phyloP scores from a whole-genome alignment of 495 filamentous ascomycete genomes.

The Penicillium dipodomyicola region DNA sequence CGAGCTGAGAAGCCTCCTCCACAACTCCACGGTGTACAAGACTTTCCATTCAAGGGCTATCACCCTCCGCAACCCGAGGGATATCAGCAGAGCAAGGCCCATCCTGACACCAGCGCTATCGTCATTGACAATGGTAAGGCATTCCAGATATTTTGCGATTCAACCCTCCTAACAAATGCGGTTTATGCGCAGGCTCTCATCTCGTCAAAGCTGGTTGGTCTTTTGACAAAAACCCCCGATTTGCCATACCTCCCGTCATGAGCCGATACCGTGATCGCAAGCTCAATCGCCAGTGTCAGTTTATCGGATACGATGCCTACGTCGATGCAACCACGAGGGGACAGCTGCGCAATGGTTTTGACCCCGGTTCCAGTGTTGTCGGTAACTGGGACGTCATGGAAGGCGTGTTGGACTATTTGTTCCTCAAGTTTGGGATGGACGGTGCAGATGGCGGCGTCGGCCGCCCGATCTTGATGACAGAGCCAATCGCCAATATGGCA shows the following conservation, averaged over 20 bases:
- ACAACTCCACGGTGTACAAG: conserved; percentile 55
- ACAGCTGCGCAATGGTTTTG: conserved; percentile 87
- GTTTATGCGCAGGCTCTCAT: conserved; percentile 64
- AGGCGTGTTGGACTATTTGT: conserved; percentile 85
- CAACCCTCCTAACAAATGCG: background rate
- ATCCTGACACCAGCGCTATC: conserved; percentile 65
- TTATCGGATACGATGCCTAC: conserved; percentile 88
- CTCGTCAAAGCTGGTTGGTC: conserved; percentile 92
- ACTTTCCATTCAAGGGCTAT: conserved; percentile 76
- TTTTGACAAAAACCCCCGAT: conserved; percentile 74
- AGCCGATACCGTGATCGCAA: conserved; percentile 93
- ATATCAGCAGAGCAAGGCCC: conserved; percentile 58
- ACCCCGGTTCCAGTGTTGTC: conserved; percentile 83
- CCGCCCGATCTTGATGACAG: conserved; percentile 90
- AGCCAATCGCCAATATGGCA: conserved; percentile 82
- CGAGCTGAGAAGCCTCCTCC: conserved; percentile 48
- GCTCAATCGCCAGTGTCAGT: conserved; percentile 80
- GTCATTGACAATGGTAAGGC: conserved; percentile 94
- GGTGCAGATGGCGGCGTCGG: conserved; percentile 69
- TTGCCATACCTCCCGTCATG: conserved; percentile 83
- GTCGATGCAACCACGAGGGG: conserved; percentile 88
- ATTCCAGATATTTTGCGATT: background rate
- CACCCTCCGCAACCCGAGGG: conserved; percentile 65
- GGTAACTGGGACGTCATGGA: conserved; percentile 98
- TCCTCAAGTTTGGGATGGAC: conserved; percentile 87